Conservation (phyloP, 1,284 basidiomycete species). For the Trametes versicolor region DNA sequence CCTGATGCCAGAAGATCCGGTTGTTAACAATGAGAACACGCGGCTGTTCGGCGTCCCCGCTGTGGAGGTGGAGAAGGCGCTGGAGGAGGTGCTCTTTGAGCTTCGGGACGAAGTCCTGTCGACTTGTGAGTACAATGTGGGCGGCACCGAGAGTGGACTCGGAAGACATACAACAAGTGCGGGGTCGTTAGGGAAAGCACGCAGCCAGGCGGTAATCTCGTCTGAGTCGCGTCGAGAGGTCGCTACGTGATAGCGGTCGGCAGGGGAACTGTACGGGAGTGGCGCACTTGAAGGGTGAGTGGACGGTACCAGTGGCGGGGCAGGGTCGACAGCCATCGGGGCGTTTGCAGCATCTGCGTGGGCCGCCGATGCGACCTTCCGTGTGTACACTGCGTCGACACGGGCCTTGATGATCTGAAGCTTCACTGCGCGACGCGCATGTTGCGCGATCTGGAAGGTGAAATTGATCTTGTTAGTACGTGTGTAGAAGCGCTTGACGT, state of each 20-base stretch:
- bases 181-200: neutral
- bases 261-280: too few relatives aligned
- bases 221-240: too few relatives aligned
- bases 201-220: too few relatives aligned
- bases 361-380: neutral
- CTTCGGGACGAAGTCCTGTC: conserved; percentile 33
- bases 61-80: conserved; percentile 8
- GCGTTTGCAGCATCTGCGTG: too few relatives aligned
- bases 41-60: conserved; percentile 25
- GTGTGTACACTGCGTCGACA: neutral
- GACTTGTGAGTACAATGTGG: too few relatives aligned
- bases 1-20: conserved; percentile 43
- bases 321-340: too few relatives aligned
- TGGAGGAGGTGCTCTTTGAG: conserved; percentile 40
- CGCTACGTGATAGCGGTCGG: too few relatives aligned
- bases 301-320: too few relatives aligned
- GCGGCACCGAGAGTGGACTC: neutral
- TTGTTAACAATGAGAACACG: conserved; percentile 37
- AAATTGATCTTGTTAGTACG: conserved; percentile 44
- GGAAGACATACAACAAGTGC: neutral
- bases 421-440: conserved; percentile 19
- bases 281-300: too few relatives aligned
- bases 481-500: conserved; percentile 45
- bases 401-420: conserved; percentile 7
- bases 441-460: conserved; percentile 39